Evolutionary conservation across 2,329 filamentous ascomycete genomes (phyloP), one percentile per base, ranked within the genome.

Genomic region (Bipolaris zeicola): DNA sequence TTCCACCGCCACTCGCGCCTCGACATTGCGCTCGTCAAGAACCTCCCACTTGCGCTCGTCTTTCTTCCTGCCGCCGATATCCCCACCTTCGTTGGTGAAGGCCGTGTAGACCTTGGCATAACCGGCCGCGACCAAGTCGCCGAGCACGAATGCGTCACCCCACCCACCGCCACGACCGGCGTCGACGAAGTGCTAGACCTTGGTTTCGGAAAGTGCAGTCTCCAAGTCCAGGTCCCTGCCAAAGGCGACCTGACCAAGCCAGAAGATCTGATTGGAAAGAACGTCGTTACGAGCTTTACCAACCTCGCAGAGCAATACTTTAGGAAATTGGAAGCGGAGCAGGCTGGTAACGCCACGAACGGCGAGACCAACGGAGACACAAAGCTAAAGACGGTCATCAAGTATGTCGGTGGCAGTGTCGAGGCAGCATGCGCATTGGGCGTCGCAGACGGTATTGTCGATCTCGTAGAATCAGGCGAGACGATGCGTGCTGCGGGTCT

Each of bases 31-130:
- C 88, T 99, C 24, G 95, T 98, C 74, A 96, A 97, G 83, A 99
- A 99, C 80, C 87, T 95, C 26, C 91, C 91, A 34, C 92, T 99
- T 69, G 95, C 95, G 14, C 90, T 99, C 58, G 88, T 99, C 73
- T 99, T 99, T 82, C 89, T 99, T 24, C 95, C 95, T 28, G 95
- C 94, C 36, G 93, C 92, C 65, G 95, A 99, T 76, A 99, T 99
- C 73, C 95, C 95, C 5, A 96, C 92, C 37, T 98, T 98, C 73
- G 93, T 99, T 45, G 94, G 94, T 55, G 93, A 98, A 79, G 95
- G 95, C 56, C 89, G 89, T 61, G 92, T 96, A 45, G 93, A 96
- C 73, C 83, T 99, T 14, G 95, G 95, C 61, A 99, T 99, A 74
- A 98, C 95, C 0, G 95, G 95, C 48, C 86, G 87, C 70, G 95